Base-by-base conservation (phyloP, 352 stramenopile genomes). In the Globisporangium paroecandrum region DNA sequence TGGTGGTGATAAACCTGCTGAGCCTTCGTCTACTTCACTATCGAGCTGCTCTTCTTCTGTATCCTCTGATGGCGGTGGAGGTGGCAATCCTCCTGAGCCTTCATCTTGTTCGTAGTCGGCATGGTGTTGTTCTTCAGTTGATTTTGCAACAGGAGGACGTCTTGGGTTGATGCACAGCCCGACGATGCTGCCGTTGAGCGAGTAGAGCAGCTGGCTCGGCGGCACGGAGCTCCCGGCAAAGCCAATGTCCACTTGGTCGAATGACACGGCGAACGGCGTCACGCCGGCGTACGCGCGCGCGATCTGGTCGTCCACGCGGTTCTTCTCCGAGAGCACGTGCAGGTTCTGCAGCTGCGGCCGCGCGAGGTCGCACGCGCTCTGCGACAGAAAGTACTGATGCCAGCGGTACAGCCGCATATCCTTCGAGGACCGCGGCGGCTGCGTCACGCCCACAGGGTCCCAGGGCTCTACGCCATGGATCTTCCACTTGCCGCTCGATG, bases 321-420 rank as follows among this genome's bases (percentile, higher is more conserved):
- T 83, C 69, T 90, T 90, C 67, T 93, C 84, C 0, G 83, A 81
- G 1, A 87, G 64, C 25, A 89, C 82, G 58, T 92, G 82, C 20
- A 93, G 71, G 56, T 90, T 90, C 69, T 91, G 84, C 25, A 94
- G 69, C 56, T 77, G 70, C 6, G 64, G 3, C 0, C 82, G 81
- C 13, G 75, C 41, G 4, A 89, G 53, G 10, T 51, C n/a, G 66
- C 76, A 85, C 1, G 22, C 47, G 18, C 68, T 69, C 66, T 62
- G 70, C 22, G 73, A 72, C 10, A 96, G 65, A 66, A 96, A 96
- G 72, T 96, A 96, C 47, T 84, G 83, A 69, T 93, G 84, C 38
- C 89, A 78, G 2, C 89, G 87, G 49, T 93, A 96, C 4, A 87
- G 59, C 5, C 89, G 87, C 73, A 94, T 81, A 25, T 96, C 89